Evolutionary conservation across 2,329 filamentous ascomycete genomes (phyloP).

Genomic region (Penicillium digitatum): DNA sequence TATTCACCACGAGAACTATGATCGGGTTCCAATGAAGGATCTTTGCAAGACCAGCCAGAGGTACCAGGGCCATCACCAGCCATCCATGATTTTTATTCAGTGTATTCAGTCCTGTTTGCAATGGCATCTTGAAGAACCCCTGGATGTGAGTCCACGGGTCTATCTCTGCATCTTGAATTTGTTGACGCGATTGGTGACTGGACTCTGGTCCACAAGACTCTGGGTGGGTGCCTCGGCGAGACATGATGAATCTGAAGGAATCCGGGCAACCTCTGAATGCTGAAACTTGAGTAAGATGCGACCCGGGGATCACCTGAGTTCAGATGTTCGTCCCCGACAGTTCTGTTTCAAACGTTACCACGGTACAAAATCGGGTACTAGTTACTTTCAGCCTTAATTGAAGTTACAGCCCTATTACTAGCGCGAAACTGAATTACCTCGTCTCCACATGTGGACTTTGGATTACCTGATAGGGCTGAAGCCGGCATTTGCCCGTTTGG

Average conservation of each 20-base stretch:
- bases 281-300: not conserved
- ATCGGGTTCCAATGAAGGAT: constrained; percentile 9
- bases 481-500: not conserved
- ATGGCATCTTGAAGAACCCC: constrained; percentile 1
- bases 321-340: not conserved
- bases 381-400: constrained; percentile 1
- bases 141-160: constrained; percentile 1
- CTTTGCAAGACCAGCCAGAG: constrained; percentile 5
- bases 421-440: not conserved
- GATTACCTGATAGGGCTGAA: constrained; percentile 5
- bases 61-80: constrained; percentile 6
- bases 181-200: not conserved
- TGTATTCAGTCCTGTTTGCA: not conserved
- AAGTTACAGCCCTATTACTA: constrained; percentile 10
- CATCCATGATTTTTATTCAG: not conserved
- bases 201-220: not conserved
- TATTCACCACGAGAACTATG: constrained; percentile 10
- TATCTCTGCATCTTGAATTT: not conserved
- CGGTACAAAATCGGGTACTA: not conserved
- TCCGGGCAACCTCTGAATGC: not conserved
- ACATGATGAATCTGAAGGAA: not conserved
- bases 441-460: not conserved
- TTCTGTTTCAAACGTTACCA: not conserved
- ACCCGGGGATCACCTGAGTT: not conserved
- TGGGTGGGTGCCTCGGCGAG: not conserved